Evolutionary conservation across 176 grass and related monocot genomes (phyloP).

Genomic region (Zea luxurians): DNA sequence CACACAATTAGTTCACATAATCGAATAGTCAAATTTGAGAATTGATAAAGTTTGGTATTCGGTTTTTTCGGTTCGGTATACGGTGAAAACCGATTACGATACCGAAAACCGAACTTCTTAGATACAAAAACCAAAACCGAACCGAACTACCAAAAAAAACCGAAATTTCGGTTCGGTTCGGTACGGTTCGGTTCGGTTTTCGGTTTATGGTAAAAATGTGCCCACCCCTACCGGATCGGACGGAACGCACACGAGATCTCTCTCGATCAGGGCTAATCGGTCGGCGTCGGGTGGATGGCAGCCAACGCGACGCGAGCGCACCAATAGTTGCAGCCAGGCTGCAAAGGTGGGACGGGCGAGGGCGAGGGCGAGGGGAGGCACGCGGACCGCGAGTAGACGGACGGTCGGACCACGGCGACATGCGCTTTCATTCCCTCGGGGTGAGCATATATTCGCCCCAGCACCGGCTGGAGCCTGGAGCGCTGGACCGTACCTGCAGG

Average conservation of each 20-base stretch:
- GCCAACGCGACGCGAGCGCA: background rate
- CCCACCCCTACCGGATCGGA: background rate
- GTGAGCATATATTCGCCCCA: conserved; percentile 42
- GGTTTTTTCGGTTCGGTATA: too few relatives aligned
- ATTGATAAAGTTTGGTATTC: too few relatives aligned
- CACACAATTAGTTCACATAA: too few relatives aligned
- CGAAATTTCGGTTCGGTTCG: too few relatives aligned
- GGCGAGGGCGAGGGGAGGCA: background rate
- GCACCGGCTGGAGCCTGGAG: background rate
- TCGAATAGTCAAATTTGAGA: too few relatives aligned
- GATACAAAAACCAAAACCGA: too few relatives aligned
- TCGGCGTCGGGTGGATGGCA: conserved; percentile 8
- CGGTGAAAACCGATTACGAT: too few relatives aligned
- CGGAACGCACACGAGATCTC: background rate
- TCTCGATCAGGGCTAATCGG: too few relatives aligned
- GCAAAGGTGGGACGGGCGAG: background rate
- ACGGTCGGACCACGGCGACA: conserved; percentile 45
- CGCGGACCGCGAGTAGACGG: background rate
- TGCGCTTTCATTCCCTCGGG: conserved; percentile 6
- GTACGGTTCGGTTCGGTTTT: too few relatives aligned
- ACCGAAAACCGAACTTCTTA: too few relatives aligned
- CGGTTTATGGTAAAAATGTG: too few relatives aligned
- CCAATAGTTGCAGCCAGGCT: conserved; percentile 33
- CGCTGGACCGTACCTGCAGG: background rate
- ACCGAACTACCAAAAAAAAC: too few relatives aligned